Evolutionary conservation across 2,329 filamentous ascomycete genomes (phyloP), one percentile per base, ranked within the genome.

Genomic region (Aspergillus terreus): DNA sequence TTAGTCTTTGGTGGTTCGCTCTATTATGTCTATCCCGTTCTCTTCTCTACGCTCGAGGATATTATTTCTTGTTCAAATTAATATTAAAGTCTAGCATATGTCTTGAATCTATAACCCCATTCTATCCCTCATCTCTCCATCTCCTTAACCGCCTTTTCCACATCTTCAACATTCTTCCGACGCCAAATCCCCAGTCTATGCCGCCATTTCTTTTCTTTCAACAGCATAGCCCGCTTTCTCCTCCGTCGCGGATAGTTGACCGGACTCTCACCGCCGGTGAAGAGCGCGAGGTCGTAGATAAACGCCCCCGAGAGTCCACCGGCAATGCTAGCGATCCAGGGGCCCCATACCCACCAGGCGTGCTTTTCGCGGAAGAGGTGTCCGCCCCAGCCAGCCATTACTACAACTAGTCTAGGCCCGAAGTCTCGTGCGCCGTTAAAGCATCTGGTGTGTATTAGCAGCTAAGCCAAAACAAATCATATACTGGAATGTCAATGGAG

Each of bases 161-260:
- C n/a, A 54, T 64, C 59, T 0, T 42, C 30, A 6, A 55, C 43
- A 36, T 60, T 62, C 4, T 44, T 48, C 9, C 32, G 49, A 2
- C 56, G 53, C 27, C 27, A 30, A 5, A 59, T 19, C 2, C 46
- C 47, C 32, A 60, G 46, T 25, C 55, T 59, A 7, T 54, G 56
- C 25, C 58, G 47, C 17, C 62, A 12, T 23, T 65, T 63, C 30
- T 55, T 50, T 38, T 52, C 43, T 44, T 58, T 59, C 44, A 58
- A 81, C 56, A 60, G 54, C 2, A 63, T 53, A 3, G 67, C 70
- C 7, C 72, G 63, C 59, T 66, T 67, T 4, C 68, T 66, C 46
- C 71, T 65, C 27, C 61, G 62, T 0, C 75, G 74, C 4, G 74
- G 71, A 66, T 80, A 71, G 41, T 71, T 71, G n/a, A 71, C 52